Evolutionary conservation across 164 flowering plant species (phyloP), one percentile per base, ranked within the genome.

Genomic region (Euptelea pleiosperma): DNA sequence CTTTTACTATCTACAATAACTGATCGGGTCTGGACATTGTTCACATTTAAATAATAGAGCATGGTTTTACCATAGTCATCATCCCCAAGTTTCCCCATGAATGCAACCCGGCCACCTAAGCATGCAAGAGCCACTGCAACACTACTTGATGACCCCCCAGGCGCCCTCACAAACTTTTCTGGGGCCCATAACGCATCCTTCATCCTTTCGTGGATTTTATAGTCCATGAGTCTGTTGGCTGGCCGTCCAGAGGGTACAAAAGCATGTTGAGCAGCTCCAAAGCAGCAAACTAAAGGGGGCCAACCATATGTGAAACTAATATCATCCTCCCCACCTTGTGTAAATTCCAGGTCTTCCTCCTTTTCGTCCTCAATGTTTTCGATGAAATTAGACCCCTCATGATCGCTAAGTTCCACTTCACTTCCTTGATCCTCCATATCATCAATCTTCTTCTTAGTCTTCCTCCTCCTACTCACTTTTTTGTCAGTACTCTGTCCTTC

Each of bases 261-360:
- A 26, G 83, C 82, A 73, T 86, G 84, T 52, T 83, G 92, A 45
- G 88, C 85, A 36, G 93, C 80, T 64, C 99, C 99, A 71, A 88
- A 90, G 81, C 97, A 93, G 72, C 96, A 93, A 54, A 93, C 92
- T 30, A 90, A 86, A 46, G 96, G 95, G 57, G 99, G 96, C 93
- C 91, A 94, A 28, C 81, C 80, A 62, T 86, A 82, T 2, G 91
- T 73, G 60, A 62, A 71, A 69, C 91, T 85, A 56, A 86, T 75
- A 69, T 84, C 96, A 8, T 85, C 93, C 40, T 66, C 82, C n/a
- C 58, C 89, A 62, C 69, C 74, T 47, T 55, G 75, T 22, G 46
- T 64, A 37, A 77, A 31, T 30, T 78, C 78, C 7, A 70, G 49
- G 19, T 82, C 82, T 22, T 68, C 70, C 24, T 73, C 82, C 58